Percentiles rank a stretch among this genome's conserved stretches.
Evolutionary conservation across 495 filamentous ascomycete species (phyloP).

Genomic region (Rhypophila decipiens): DNA sequence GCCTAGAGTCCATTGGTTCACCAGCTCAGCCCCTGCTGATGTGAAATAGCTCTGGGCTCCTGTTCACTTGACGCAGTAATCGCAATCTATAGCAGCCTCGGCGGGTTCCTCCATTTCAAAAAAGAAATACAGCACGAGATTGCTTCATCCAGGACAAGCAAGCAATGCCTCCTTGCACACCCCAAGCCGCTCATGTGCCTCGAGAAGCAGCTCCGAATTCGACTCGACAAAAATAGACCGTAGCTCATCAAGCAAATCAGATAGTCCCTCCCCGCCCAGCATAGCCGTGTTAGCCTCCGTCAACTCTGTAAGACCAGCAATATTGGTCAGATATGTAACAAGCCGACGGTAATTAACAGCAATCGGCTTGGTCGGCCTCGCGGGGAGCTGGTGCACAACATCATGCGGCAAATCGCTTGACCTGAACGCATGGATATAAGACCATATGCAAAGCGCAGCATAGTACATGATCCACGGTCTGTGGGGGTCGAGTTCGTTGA

Average conservation of each 20-base stretch:
- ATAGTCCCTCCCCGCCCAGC: constrained; percentile 33
- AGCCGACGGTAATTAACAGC: constrained; percentile 26
- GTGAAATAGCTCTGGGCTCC: too few relatives aligned
- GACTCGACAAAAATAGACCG: constrained; percentile 34
- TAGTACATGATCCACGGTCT: constrained; percentile 97
- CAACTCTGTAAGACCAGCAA: constrained; percentile 32
- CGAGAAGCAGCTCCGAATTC: constrained; percentile 38
- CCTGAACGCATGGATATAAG: constrained; percentile 80
- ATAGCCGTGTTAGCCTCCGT: constrained; percentile 24
- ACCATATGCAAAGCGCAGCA: constrained; percentile 86
- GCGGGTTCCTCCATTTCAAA: background rate
- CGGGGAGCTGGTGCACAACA: constrained; percentile 17
- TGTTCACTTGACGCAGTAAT: too few relatives aligned
- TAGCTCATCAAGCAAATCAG: constrained; percentile 37
- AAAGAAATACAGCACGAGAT: background rate
- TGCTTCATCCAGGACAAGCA: constrained; percentile 2
- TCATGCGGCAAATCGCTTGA: too few relatives aligned
- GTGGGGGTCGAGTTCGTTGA: constrained; percentile 82
- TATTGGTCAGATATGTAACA: constrained; percentile 35
- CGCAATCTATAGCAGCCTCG: too few relatives aligned
- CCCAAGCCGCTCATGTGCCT: constrained; percentile 34
- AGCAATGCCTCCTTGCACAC: constrained; percentile 39
- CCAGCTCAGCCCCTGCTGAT: too few relatives aligned
- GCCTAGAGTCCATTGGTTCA: too few relatives aligned
- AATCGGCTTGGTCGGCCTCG: constrained; percentile 16